phyloP scores from a whole-genome alignment of 208 protist species.

The Vickermania spadyakhi region DNA sequence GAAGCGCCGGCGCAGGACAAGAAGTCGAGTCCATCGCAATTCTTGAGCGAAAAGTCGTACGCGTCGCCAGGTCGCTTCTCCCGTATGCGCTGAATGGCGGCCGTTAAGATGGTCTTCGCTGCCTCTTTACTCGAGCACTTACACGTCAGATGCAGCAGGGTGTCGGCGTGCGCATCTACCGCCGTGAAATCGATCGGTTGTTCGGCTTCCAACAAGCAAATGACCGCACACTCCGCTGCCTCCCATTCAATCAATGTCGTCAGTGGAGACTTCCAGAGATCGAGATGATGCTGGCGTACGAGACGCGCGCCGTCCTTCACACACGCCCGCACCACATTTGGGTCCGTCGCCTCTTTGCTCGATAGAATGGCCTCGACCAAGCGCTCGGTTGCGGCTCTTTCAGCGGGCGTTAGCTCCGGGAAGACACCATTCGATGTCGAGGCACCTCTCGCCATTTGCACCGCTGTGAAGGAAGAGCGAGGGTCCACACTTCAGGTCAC shows the following conservation, averaged over 20 bases:
- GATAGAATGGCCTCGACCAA: background rate
- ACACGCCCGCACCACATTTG: background rate
- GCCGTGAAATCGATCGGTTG: background rate
- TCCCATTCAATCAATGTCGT: background rate
- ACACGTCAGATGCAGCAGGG: background rate
- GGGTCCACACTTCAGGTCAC: too few relatives aligned
- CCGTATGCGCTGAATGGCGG: background rate
- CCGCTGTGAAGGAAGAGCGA: too few relatives aligned
- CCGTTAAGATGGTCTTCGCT: background rate
- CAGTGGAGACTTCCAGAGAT: background rate
- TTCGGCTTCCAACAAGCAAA: background rate
- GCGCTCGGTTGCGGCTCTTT: too few relatives aligned
- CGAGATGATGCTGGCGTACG: background rate
- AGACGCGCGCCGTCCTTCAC: background rate
- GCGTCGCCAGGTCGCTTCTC: background rate
- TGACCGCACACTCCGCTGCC: background rate
- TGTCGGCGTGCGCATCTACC: background rate
- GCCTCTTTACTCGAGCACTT: background rate
- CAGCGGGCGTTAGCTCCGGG: too few relatives aligned
- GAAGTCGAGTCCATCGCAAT: background rate
- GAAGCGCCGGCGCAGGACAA: background rate
- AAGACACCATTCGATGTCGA: too few relatives aligned
- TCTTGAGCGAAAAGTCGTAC: background rate
- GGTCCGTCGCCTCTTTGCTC: background rate
- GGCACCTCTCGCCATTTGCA: too few relatives aligned